phyloP scores from a whole-genome alignment of 1,139 yeast genomes.

The Yamadazyma mexicana region DNA sequence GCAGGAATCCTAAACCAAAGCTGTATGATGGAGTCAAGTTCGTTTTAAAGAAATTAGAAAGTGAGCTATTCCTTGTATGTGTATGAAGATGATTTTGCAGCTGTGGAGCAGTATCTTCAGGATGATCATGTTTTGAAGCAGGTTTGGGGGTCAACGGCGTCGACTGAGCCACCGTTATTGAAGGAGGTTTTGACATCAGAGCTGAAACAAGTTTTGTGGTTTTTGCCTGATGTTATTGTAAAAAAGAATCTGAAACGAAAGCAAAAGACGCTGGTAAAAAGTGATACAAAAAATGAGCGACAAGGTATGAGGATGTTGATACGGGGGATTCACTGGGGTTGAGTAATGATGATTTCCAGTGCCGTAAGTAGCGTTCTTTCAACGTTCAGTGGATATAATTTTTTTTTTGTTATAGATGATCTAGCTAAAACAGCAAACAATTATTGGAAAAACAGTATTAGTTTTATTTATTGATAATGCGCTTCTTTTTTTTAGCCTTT shows the following conservation, averaged over 20 bases:
- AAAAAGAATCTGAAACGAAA: too few relatives aligned
- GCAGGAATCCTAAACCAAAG: slow-evolving; percentile 46
- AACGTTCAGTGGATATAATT: too few relatives aligned
- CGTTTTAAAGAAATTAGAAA: not conserved
- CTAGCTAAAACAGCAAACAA: not conserved
- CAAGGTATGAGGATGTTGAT: too few relatives aligned
- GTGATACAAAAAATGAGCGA: too few relatives aligned
- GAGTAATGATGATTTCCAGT: too few relatives aligned
- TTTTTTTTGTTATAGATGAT: not conserved
- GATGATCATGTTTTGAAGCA: not conserved
- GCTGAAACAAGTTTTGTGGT: not conserved
- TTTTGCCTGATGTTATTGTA: not conserved
- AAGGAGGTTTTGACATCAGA: slow-evolving; percentile 1
- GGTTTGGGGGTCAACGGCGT: slow-evolving; percentile 5
- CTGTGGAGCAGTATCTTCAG: not conserved
- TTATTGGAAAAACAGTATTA: not conserved
- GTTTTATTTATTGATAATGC: not conserved
- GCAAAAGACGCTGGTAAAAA: not conserved
- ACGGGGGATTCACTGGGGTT: too few relatives aligned
- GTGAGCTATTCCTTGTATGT: slow-evolving; percentile 3
- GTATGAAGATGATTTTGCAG: slow-evolving; percentile 1
- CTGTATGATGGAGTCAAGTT: slow-evolving; percentile 36
- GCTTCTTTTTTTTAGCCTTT: not conserved
- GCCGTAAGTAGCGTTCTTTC: too few relatives aligned
- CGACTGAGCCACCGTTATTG: slow-evolving; percentile 1